Base-by-base conservation (phyloP, 2,329 filamentous ascomycete genomes). In the Epichloe festucae region DNA sequence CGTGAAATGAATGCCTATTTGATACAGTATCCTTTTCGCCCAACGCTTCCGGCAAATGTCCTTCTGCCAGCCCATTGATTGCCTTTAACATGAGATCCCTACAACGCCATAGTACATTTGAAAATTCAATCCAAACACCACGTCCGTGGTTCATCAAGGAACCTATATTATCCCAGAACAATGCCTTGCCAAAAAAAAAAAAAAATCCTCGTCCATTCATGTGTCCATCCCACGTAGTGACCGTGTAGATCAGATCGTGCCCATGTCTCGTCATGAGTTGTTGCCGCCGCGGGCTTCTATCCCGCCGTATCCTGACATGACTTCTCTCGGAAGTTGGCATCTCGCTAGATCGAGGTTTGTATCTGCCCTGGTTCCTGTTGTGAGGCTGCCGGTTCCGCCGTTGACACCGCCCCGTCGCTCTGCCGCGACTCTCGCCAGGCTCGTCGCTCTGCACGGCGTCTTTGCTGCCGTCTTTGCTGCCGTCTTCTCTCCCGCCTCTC, bases 401-500 rank as follows among this genome's bases (percentile, higher is more conserved):
- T n/a, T 10, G 21, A 23, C 14, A 12, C 3, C 14, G 4, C 36
- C 27, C 34, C 27, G 31, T 31, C 27, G 14, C 14, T n/a, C 43
- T 31, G 34, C 15, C 14, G 14, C 46, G 27, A 31, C 27, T 38
- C 31, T 6, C 19, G 39, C 39, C 10, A n/a, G 3, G 41, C 41
- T 11, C 41, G 41, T 15, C 17, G 17, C 41, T 27, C 41, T 17
- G 41, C 41, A 19, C 23, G 15, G n/a, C 19, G 19, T 21, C 19
- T 21, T 21, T 21, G 19, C 19, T 23, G 27, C 15, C 36, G 17
- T 23, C 23, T 19, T 31, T 19, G n/a, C 41, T 23, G 27, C 15
- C 45, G 34, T 21, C 43, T 46, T 17, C 47, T 42, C 41, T 47
- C 39, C 19, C 54, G 56, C 43, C 52, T 53, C 36, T 45, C 21